phyloP scores from a whole-genome alignment of 176 grass and related monocot genomes.

The Olyra latifolia region DNA sequence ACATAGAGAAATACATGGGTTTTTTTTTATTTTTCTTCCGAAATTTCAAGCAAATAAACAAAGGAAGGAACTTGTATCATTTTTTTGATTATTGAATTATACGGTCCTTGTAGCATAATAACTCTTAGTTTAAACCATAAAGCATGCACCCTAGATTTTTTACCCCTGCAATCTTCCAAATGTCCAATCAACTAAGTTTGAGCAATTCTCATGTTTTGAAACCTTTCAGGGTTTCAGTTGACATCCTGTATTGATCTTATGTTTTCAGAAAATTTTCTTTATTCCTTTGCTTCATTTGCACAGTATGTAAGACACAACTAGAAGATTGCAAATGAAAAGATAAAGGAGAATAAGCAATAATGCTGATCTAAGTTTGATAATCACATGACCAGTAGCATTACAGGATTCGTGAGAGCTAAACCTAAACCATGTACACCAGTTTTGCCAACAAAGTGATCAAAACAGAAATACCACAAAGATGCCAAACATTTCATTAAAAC shows the following conservation, averaged over 20 bases:
- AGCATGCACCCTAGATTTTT: not conserved
- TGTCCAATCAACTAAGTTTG: slow-evolving; percentile 9
- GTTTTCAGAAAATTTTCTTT: slow-evolving; percentile 6
- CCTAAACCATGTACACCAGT: not conserved
- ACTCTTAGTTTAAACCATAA: not conserved
- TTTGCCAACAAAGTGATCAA: not conserved
- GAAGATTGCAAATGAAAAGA: slow-evolving; percentile 9
- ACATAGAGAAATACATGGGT: not conserved
- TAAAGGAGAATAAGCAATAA: not conserved
- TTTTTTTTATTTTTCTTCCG: not conserved
- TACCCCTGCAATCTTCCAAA: not conserved
- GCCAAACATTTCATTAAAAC: slow-evolving; percentile 14
- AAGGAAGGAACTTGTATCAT: not conserved
- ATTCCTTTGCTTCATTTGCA: not conserved
- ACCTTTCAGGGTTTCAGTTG: slow-evolving; percentile 1
- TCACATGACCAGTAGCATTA: slow-evolving; percentile 1
- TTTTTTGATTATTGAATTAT: not conserved
- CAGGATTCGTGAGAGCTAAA: not conserved
- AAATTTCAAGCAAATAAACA: not conserved
- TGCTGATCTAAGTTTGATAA: slow-evolving; percentile 11
- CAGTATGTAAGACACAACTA: not conserved
- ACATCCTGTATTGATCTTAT: not conserved
- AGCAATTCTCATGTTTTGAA: not conserved
- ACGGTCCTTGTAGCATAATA: not conserved
- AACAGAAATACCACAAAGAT: slow-evolving; percentile 1